Evolutionary conservation across 1,284 basidiomycete species (phyloP), one percentile per base, ranked within the genome.

Genomic region (Ustilago loliicola): DNA sequence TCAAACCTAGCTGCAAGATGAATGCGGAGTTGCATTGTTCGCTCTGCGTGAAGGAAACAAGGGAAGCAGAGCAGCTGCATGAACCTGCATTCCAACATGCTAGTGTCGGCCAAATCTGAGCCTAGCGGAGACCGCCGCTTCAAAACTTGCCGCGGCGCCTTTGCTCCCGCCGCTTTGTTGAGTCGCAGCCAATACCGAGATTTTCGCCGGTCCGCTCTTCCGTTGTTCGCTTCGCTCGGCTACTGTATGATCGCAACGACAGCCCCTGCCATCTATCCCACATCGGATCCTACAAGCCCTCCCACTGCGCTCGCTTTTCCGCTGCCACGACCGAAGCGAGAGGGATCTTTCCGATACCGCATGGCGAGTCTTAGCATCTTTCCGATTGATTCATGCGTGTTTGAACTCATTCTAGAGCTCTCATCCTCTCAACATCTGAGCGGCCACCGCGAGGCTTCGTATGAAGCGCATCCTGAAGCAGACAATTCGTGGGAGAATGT

Each of bases 21-120:
- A 29, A 27, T 50, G 23, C 48, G 48, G 48, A 50, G 48, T 50
- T 50, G 25, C 23, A 50, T 50, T 50, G 42, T n/a, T 45, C 21
- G 38, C 11, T 40, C 13, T 45, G 42, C 42, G 42, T 45, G 42
- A 38, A 11, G 32, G 32, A 34, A 34, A 34, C 32, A 34, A 34
- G 32, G 7, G 7, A 34, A 34, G 32, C 32, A 34, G 11, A 11
- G 11, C 32, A 34, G 32, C n/a, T n/a, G n/a, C n/a, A n/a, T n/a
- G n/a, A n/a, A n/a, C 7, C 32, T 34, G 32, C 32, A 5, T 5
- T 11, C 36, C 17, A 15, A n/a, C 8, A 21, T 19, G 38, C 17
- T 21, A 23, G n/a, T 45, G 48, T 50, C 48, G 48, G 48, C 48
- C 48, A 50, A 27, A 25, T 29, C n/a, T 50, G 25, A 27, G 27